phyloP scores from a whole-genome alignment of 2,329 filamentous ascomycete species.

The Alternaria rosae region DNA sequence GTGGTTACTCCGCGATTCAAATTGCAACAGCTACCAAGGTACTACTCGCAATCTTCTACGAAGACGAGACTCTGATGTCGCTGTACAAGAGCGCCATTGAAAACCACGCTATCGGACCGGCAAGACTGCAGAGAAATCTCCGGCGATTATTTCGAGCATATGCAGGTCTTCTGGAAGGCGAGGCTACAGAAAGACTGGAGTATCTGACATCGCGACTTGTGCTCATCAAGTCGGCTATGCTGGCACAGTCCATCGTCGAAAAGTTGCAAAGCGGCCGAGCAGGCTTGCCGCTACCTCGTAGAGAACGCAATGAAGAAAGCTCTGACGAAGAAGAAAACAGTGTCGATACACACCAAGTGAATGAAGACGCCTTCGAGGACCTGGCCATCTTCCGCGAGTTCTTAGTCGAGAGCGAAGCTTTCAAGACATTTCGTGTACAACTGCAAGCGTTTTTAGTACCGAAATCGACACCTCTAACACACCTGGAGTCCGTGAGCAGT shows the following conservation, averaged over 20 bases:
- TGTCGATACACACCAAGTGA: not conserved
- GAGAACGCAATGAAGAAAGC: too few species aligned
- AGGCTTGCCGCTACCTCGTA: too few species aligned
- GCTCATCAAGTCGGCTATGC: slow-evolving; percentile 2
- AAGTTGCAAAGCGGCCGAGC: not conserved
- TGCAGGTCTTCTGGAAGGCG: not conserved
- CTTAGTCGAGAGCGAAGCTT: slow-evolving; percentile 19
- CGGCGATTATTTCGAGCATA: slow-evolving; percentile 11
- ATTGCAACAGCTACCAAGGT: slow-evolving; percentile 14
- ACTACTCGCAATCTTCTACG: slow-evolving; percentile 6
- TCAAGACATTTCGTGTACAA: slow-evolving; percentile 10
- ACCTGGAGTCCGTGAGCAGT: too few species aligned
- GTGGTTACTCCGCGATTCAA: slow-evolving; percentile 14
- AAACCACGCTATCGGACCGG: slow-evolving; percentile 4
- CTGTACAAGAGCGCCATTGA: slow-evolving; percentile 6
- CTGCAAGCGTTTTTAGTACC: slow-evolving; percentile 16
- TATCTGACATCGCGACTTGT: slow-evolving; percentile 13
- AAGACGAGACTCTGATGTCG: slow-evolving; percentile 3
- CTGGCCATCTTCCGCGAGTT: slow-evolving; percentile 20
- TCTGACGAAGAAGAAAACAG: slow-evolving; percentile 15
- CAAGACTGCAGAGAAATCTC: slow-evolving; percentile 8
- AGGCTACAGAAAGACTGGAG: slow-evolving; percentile 8
- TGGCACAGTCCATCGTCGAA: slow-evolving; percentile 16
- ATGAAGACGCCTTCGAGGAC: slow-evolving; percentile 19
- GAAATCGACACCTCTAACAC: too few species aligned